phyloP scores from a whole-genome alignment of 805 yeast species.

The Ogataea methylovora region DNA sequence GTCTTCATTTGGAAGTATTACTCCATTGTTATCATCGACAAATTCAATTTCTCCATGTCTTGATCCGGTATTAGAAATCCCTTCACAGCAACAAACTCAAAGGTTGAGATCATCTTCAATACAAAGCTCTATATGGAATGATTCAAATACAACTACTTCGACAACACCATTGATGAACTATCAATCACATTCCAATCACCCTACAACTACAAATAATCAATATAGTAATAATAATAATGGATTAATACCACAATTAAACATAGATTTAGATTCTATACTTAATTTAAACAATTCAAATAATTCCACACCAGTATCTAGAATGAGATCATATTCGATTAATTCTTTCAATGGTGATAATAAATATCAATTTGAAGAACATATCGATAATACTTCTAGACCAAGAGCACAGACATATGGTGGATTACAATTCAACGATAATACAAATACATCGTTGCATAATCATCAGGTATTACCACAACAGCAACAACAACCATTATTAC shows the following conservation, averaged over 20 bases:
- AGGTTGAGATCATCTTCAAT: conserved; percentile 53
- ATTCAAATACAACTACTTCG: not conserved
- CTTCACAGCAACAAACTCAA: conserved; percentile 9
- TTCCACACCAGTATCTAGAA: conserved; percentile 9
- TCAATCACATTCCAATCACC: conserved; percentile 4
- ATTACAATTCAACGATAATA: conserved; percentile 10
- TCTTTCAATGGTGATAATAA: not conserved
- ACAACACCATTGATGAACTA: conserved; percentile 4
- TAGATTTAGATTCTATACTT: conserved; percentile 15
- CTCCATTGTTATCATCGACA: conserved; percentile 2
- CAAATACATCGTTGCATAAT: conserved; percentile 4
- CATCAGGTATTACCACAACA: conserved; percentile 8
- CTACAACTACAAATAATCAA: no score
- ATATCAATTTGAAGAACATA: not conserved
- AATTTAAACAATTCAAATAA: no score
- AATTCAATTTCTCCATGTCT: not conserved
- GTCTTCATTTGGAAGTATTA: conserved; percentile 11
- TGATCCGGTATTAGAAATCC: conserved; percentile 1
- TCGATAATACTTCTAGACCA: conserved; percentile 1
- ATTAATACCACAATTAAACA: conserved; percentile 19
- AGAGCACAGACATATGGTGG: conserved; percentile 2
- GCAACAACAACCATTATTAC: conserved; percentile 23
- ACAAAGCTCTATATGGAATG: conserved; percentile 46
- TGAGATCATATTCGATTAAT: conserved; percentile 15
- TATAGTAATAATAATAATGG: not conserved